These are phyloP conservation scores for Heliamphora pulchella DNA, from an alignment of 179 eudicot genomes.

Conservation along the genomic window DNA sequence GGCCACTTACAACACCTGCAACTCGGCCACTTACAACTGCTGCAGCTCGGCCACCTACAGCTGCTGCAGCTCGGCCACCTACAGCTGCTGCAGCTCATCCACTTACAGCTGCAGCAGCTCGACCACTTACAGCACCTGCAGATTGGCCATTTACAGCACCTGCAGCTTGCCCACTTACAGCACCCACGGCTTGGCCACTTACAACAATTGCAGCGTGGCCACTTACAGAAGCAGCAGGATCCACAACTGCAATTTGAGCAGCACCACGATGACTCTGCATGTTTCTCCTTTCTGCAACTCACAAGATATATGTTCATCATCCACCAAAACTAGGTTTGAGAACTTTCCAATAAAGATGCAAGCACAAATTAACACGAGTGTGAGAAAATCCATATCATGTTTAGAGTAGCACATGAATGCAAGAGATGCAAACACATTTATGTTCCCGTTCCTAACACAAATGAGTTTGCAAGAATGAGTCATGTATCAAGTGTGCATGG, in stretches of 20 bases:
- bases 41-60: background rate
- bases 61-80: background rate
- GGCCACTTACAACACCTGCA: background rate
- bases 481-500: background rate
- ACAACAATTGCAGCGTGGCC: background rate
- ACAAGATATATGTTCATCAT: background rate
- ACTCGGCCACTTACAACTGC: background rate
- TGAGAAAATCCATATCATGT: background rate
- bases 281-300: conserved; percentile 15
- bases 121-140: conserved; percentile 1
- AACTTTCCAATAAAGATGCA: background rate
- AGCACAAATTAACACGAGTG: background rate
- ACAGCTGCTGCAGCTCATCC: background rate
- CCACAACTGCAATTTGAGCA: conserved; percentile 8
- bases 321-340: background rate
- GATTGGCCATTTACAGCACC: background rate
- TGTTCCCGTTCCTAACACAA: background rate
- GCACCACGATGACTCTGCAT: background rate
- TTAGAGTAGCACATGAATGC: background rate
- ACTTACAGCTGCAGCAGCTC: conserved; percentile 1
- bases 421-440: background rate
- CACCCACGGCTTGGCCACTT: background rate
- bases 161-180: background rate
- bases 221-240: conserved; percentile 7
- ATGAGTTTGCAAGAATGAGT: background rate